Evolutionary conservation across 768 basidiomycete species (phyloP).

Genomic region (Tylopilus vinaceipallidus): DNA sequence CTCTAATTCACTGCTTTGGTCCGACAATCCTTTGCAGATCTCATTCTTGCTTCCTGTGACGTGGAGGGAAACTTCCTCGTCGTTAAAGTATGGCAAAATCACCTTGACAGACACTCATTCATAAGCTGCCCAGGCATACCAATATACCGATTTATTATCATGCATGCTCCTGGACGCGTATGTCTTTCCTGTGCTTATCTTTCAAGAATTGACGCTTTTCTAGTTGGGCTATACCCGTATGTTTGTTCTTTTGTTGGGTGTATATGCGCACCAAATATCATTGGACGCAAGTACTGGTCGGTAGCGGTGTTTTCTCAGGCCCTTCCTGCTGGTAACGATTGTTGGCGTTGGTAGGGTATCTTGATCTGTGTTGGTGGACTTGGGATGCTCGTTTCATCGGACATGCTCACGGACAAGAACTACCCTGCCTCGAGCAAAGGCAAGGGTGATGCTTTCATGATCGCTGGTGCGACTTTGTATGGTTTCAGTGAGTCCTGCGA

Average conservation of each 20-base stretch:
- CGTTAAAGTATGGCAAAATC: slow-evolving; percentile 50
- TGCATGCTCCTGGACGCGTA: slow-evolving; percentile 92
- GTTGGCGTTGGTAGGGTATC: slow-evolving; percentile 50
- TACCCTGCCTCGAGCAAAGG: slow-evolving; percentile 62
- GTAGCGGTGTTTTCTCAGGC: slow-evolving; percentile 17
- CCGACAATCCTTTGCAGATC: slow-evolving; percentile 44
- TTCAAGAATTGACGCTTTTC: not conserved
- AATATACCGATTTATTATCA: slow-evolving; percentile 84
- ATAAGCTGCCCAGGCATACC: slow-evolving; percentile 54
- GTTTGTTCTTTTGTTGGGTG: slow-evolving; percentile 78
- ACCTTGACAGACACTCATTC: not conserved
- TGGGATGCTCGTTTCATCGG: slow-evolving; percentile 76
- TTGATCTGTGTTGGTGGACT: slow-evolving; percentile 72
- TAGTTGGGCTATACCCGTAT: slow-evolving; percentile 88
- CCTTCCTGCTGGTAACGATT: not conserved
- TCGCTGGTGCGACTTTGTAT: slow-evolving; percentile 81
- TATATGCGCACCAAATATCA: slow-evolving; percentile 80
- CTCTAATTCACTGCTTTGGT: not conserved
- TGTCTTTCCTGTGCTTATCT: slow-evolving; percentile 19
- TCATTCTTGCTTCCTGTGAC: slow-evolving; percentile 76
- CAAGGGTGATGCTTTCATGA: slow-evolving; percentile 86
- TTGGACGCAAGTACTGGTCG: slow-evolving; percentile 77
- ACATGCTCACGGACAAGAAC: slow-evolving; percentile 74
- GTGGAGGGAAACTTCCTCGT: slow-evolving; percentile 89
- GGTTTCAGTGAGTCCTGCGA: slow-evolving; percentile 65